Conservation (phyloP, 2,329 filamentous ascomycete species). For the Pseudopithomyces maydicus region DNA sequence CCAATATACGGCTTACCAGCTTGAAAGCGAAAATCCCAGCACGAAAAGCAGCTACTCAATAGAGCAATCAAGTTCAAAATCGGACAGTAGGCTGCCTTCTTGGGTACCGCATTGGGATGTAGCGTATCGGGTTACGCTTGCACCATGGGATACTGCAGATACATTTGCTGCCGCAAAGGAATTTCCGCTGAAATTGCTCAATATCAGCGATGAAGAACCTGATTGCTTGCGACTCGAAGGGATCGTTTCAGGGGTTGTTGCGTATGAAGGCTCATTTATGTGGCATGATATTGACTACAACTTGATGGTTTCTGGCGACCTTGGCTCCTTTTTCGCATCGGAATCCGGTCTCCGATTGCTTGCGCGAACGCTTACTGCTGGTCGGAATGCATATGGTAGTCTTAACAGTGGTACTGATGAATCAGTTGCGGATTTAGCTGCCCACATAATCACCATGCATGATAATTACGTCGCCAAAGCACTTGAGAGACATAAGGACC, state of each 20-base stretch:
- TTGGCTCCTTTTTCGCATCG: slow-evolving; percentile 8
- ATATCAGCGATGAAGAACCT: neutral
- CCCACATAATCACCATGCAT: slow-evolving; percentile 5
- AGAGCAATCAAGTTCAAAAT: neutral
- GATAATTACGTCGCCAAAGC: neutral
- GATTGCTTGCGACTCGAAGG: slow-evolving; percentile 5
- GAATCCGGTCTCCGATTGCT: slow-evolving; percentile 7
- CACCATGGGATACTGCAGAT: slow-evolving; percentile 11
- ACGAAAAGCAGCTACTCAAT: neutral
- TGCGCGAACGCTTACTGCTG: slow-evolving; percentile 4
- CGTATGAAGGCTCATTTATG: slow-evolving; percentile 3
- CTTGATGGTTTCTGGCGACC: neutral
- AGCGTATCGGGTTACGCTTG: slow-evolving; percentile 10
- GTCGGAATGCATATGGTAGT: slow-evolving; percentile 8
- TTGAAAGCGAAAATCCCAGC: slow-evolving; percentile 3
- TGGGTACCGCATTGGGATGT: slow-evolving; percentile 7
- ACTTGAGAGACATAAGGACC: neutral
- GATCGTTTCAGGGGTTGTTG: slow-evolving; percentile 8
- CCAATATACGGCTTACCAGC: slow-evolving; percentile 7
- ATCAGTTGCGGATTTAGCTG: slow-evolving; percentile 4
- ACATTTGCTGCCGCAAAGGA: slow-evolving; percentile 6
- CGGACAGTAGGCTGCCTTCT: neutral
- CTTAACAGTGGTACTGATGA: neutral
- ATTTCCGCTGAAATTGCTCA: slow-evolving; percentile 6
- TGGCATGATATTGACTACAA: slow-evolving; percentile 6